Conservation (phyloP, 2,329 filamentous ascomycete species). For the Ceratocystis ficicola region DNA sequence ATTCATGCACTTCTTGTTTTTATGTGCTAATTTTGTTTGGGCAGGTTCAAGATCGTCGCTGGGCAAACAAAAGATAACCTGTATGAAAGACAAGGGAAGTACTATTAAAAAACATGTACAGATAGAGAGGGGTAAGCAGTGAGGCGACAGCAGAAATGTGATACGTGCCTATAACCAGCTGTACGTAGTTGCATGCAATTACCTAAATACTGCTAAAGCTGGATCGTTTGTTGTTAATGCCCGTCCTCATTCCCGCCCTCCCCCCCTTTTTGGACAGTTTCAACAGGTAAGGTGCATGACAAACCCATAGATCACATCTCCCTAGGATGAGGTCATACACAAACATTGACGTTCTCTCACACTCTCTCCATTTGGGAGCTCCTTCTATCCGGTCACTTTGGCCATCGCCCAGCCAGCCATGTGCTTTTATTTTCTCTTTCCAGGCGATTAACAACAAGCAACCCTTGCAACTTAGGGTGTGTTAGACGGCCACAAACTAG, state of each 20-base stretch:
- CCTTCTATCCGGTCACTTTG: not conserved
- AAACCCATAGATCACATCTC: not conserved
- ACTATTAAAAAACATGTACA: too few species aligned
- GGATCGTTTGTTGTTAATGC: not conserved
- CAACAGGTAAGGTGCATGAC: not conserved
- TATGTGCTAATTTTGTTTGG: too few species aligned
- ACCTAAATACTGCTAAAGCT: not conserved
- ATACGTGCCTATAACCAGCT: too few species aligned
- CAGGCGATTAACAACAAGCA: not conserved
- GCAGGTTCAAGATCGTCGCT: too few species aligned
- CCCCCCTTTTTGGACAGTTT: not conserved
- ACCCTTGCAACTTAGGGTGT: not conserved
- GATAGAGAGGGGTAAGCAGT: too few species aligned
- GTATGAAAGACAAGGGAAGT: too few species aligned
- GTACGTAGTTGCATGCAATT: not conserved
- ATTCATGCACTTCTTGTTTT: too few species aligned
- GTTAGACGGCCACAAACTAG: not conserved
- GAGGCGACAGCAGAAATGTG: too few species aligned
- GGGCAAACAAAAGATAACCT: too few species aligned
- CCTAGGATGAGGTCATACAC: constrained; percentile 5
- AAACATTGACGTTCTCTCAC: not conserved
- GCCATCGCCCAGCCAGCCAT: not conserved
- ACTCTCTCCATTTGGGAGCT: too few species aligned
- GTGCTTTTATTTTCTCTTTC: not conserved
- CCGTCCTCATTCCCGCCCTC: not conserved